phyloP scores from a whole-genome alignment of 1,139 yeast species.

The Zygotorulaspora mrakii region DNA sequence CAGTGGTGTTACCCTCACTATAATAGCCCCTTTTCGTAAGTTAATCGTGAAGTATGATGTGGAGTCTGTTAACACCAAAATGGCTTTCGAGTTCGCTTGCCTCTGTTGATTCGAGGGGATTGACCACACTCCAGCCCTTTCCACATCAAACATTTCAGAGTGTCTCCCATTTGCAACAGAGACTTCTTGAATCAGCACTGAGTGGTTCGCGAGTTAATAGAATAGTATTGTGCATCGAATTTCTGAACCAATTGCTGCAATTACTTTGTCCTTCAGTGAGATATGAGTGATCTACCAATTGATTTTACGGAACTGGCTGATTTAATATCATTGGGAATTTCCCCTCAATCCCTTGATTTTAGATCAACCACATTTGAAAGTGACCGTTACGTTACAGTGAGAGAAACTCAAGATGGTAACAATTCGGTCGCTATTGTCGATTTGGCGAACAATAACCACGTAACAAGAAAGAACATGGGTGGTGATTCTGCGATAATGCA shows the following conservation, averaged over 20 bases:
- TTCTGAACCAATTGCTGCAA: slow-evolving; percentile 1
- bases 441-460: slow-evolving; percentile 66
- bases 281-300: slow-evolving; percentile 75
- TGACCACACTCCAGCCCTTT: neutral
- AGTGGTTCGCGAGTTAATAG: no score
- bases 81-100: neutral
- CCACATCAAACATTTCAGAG: neutral
- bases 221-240: no score
- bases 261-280: slow-evolving; percentile 1
- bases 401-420: slow-evolving; percentile 73
- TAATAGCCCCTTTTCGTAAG: slow-evolving; percentile 1
- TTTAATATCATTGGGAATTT: slow-evolving; percentile 79
- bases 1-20: neutral
- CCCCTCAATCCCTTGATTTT: slow-evolving; percentile 81
- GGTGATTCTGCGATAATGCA: slow-evolving; percentile 99
- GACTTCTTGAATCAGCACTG: no score
- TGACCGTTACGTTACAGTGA: slow-evolving; percentile 82
- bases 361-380: slow-evolving; percentile 92
- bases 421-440: slow-evolving; percentile 92
- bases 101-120: neutral
- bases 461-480: slow-evolving; percentile 86
- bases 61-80: neutral
- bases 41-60: neutral
- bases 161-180: neutral
- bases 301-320: slow-evolving; percentile 93